phyloP scores from a whole-genome alignment of 208 protist species.

The Crithidia brevicula region DNA sequence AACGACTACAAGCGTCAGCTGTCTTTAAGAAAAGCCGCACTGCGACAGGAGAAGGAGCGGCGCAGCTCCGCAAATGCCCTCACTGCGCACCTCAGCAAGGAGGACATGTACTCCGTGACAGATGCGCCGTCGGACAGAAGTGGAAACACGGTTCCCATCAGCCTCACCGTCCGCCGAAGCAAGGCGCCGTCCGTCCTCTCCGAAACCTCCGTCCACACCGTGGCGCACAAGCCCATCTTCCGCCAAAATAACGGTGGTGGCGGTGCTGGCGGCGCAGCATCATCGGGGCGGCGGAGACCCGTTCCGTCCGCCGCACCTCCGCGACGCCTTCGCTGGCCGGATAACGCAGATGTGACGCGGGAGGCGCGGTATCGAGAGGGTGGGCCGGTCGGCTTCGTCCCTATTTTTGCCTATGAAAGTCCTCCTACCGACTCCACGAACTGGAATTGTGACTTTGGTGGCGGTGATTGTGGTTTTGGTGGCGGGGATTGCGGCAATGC shows the following conservation, averaged over 20 bases:
- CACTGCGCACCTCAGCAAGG: conserved; percentile 5
- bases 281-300: not conserved
- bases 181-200: conserved; percentile 3
- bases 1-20: conserved; percentile 18
- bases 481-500: too few relatives aligned
- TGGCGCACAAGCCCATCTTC: conserved; percentile 12
- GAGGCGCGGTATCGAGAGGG: too few relatives aligned
- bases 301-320: not conserved
- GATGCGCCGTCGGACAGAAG: not conserved
- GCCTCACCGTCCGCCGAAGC: not conserved
- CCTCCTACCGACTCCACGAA: too few relatives aligned
- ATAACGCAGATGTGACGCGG: too few relatives aligned
- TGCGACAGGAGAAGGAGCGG: not conserved
- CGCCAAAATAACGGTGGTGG: too few relatives aligned
- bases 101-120: not conserved
- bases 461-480: too few relatives aligned
- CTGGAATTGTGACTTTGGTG: too few relatives aligned
- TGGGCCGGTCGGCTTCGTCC: too few relatives aligned
- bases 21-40: conserved; percentile 1
- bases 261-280: too few relatives aligned
- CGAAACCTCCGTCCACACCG: conserved; percentile 14
- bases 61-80: not conserved
- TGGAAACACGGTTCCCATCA: not conserved
- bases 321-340: not conserved
- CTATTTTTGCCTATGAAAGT: too few relatives aligned